Evolutionary conservation across 352 stramenopile species (phyloP).

Genomic region (Phytophthora quininea): DNA sequence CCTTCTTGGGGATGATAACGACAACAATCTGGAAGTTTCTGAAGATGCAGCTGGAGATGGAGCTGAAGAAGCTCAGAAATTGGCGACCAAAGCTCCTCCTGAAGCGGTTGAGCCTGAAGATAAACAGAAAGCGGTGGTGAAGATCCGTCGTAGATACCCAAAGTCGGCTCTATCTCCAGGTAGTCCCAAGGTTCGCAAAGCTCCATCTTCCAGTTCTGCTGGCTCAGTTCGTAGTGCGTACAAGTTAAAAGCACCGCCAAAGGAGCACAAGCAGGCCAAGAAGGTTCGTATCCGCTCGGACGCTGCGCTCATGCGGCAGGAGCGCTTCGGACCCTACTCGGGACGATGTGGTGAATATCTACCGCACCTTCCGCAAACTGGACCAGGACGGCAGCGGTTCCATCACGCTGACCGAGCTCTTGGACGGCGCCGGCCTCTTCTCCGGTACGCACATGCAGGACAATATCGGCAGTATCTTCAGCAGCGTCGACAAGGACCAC

Average conservation of each 20-base stretch:
- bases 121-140: slow-evolving; percentile 26
- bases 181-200: slow-evolving; percentile 17
- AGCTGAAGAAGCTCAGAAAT: background rate
- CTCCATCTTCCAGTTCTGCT: slow-evolving; percentile 26
- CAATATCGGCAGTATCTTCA: slow-evolving; percentile 80
- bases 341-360: slow-evolving; percentile 76
- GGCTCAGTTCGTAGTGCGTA: slow-evolving; percentile 13
- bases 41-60: no score
- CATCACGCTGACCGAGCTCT: slow-evolving; percentile 67
- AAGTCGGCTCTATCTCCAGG: slow-evolving; percentile 24
- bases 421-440: slow-evolving; percentile 66
- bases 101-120: slow-evolving; percentile 11
- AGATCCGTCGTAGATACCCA: slow-evolving; percentile 15
- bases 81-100: background rate
- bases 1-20: slow-evolving; percentile 36
- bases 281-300: slow-evolving; percentile 73
- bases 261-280: slow-evolving; percentile 46
- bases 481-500: slow-evolving; percentile 74
- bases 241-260: slow-evolving; percentile 11
- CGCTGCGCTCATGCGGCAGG: slow-evolving; percentile 61
- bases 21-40: background rate
- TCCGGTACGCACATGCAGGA: slow-evolving; percentile 66
- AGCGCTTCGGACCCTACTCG: slow-evolving; percentile 70
- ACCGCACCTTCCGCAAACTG: slow-evolving; percentile 73
- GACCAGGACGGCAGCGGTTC: slow-evolving; percentile 74